A percentile compares a stretch with the other conserved stretches of the same genome.
phyloP scores from a whole-genome alignment of 2,329 filamentous ascomycete species.

The Polychaeton citri region DNA sequence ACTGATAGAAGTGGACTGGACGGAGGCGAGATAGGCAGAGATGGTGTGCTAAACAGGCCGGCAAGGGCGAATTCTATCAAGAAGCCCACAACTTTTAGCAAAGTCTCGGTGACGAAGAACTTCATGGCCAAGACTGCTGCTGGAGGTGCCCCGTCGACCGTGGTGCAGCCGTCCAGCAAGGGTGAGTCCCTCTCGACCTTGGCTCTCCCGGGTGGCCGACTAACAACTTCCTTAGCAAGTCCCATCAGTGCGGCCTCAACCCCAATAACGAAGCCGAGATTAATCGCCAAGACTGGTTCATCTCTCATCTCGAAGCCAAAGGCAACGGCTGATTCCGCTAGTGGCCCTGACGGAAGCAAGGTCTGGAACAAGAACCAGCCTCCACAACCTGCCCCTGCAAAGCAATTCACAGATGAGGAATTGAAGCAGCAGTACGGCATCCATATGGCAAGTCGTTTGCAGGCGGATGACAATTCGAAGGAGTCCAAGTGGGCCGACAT shows the following conservation, averaged over 20 bases:
- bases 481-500: slow-evolving; percentile 84
- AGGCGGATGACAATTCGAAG: slow-evolving; percentile 59
- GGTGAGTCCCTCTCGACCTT: slow-evolving; percentile 21
- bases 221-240: slow-evolving; percentile 24
- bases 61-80: slow-evolving; percentile 48
- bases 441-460: slow-evolving; percentile 66
- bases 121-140: slow-evolving; percentile 62
- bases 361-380: slow-evolving; percentile 86
- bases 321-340: slow-evolving; percentile 20
- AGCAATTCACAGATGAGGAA: slow-evolving; percentile 77
- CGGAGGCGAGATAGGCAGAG: slow-evolving; percentile 36
- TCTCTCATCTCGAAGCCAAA: slow-evolving; percentile 36
- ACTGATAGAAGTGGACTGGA: slow-evolving; percentile 55
- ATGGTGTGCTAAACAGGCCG: slow-evolving; percentile 44
- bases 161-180: slow-evolving; percentile 22
- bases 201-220: slow-evolving; percentile 1
- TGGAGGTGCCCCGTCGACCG: slow-evolving; percentile 23
- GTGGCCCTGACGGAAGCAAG: slow-evolving; percentile 54
- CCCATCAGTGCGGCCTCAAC: slow-evolving; percentile 28
- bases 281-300: slow-evolving; percentile 62
- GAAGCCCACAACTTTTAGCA: slow-evolving; percentile 69
- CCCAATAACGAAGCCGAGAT: slow-evolving; percentile 48
- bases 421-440: slow-evolving; percentile 74
- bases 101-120: slow-evolving; percentile 72
- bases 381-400: slow-evolving; percentile 54